Base-by-base conservation (phyloP, 805 yeast genomes). In the Sporopachydermia lactativora region DNA sequence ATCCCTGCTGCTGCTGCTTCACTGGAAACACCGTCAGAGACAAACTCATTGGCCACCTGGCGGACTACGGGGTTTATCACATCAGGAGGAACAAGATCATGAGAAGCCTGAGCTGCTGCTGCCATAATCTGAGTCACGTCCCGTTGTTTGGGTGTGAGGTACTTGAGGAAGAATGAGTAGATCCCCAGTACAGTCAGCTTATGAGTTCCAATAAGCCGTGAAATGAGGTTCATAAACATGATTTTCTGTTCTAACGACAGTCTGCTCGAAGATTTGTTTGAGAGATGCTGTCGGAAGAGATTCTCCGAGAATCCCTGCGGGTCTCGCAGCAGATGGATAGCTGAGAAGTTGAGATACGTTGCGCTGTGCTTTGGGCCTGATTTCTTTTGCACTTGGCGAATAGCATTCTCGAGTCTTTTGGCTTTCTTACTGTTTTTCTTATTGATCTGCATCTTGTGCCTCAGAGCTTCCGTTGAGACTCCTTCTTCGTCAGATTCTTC, bases 1-100 rank as follows among this genome's bases (percentile, higher is more conserved):
- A 92, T 70, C 53, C 99, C 99, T 3, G 97, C 97, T 41, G 96
- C 86, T 3, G 96, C 96, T 41, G 88, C 99, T 61, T 92, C 96
- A 24, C 95, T 77, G 13, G 96, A 86, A 34, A 92, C 98, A 69
- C 99, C 99, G 55, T 92, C 97, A 49, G 95, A 81, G 17, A 92
- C 96, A 53, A 92, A 92, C 61, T 92, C 98, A 61, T 92, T 94
- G 1, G 98, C 97, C 48, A 92, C 77, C 55, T 89, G 92, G 43
- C 95, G 74, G 5, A 92, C 78, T 49, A 92, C 76, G 39, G 79
- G 78, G 37, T 71, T 65, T 45, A 92, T 72, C 13, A 77, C 75
- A 57, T 92, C 99, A 4, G 99, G 98, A 17, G 99, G 99, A 4
- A 92, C 96, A 52, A 92, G 67, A 53, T 92, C 97, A 57, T 92